phyloP scores from a whole-genome alignment of 345 rosid species.

The Eucalyptus grandis region DNA sequence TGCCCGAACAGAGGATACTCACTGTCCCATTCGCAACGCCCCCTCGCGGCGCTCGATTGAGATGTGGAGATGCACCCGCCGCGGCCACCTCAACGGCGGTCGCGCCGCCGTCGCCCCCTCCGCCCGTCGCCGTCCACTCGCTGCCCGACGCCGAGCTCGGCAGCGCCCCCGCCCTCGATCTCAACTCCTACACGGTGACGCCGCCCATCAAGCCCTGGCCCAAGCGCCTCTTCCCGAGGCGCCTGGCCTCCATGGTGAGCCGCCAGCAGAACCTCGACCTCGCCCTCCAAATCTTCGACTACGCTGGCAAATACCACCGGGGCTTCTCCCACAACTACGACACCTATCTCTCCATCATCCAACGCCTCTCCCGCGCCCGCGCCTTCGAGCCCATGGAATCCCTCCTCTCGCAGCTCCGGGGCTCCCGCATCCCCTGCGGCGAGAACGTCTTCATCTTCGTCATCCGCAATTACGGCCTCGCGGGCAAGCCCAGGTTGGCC shows the following conservation, averaged over 20 bases:
- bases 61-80: neutral
- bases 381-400: constrained; percentile 58
- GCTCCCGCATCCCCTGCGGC: constrained; percentile 47
- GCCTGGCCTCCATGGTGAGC: constrained; percentile 57
- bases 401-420: constrained; percentile 40
- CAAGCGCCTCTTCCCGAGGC: constrained; percentile 61
- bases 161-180: neutral
- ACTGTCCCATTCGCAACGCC: neutral
- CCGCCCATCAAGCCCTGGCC: constrained; percentile 95
- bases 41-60: neutral
- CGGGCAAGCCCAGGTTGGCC: constrained; percentile 42
- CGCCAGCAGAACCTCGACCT: constrained; percentile 81
- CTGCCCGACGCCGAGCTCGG: neutral
- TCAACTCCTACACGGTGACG: constrained; percentile 31
- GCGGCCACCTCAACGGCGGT: neutral
- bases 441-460: constrained; percentile 60
- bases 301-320: constrained; percentile 73
- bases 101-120: neutral
- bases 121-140: neutral
- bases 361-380: constrained; percentile 77
- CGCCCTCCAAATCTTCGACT: constrained; percentile 74
- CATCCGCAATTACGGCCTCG: constrained; percentile 69
- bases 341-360: constrained; percentile 68
- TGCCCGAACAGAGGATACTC: neutral
- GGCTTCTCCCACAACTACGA: constrained; percentile 54